These are phyloP conservation scores for Tuctoria greenei DNA, from an alignment of 176 grass and related monocot genomes.

Conservation along the genomic window DNA sequence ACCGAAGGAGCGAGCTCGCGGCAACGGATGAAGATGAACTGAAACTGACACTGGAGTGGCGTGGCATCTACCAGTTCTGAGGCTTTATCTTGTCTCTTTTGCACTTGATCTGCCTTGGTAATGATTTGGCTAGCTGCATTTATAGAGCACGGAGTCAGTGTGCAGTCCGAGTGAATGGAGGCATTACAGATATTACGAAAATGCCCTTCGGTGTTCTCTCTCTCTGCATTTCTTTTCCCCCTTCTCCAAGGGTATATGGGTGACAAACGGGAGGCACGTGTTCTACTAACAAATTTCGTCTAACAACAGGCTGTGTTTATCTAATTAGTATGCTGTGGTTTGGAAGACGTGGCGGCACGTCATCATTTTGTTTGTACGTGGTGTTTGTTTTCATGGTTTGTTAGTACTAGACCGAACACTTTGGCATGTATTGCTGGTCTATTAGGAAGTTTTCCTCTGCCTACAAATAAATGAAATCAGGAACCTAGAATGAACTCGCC, in stretches of 20 bases:
- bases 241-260: neutral
- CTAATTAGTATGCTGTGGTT: neutral
- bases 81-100: neutral
- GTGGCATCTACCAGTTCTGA: constrained; percentile 21
- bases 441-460: neutral
- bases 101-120: neutral
- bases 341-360: neutral
- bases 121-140: constrained; percentile 22
- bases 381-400: neutral
- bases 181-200: neutral
- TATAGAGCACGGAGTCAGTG: constrained; percentile 8
- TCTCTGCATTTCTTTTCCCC: neutral
- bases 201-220: neutral
- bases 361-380: neutral
- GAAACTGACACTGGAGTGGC: constrained; percentile 32
- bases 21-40: constrained; percentile 10
- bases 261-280: neutral
- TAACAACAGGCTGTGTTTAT: neutral
- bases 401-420: neutral
- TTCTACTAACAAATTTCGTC: neutral
- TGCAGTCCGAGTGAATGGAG: neutral
- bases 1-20: neutral
- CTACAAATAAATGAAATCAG: neutral
- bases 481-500: neutral
- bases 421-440: neutral